Conservation (phyloP, 2,329 filamentous ascomycete genomes). For the Trichoderma sp. region DNA sequence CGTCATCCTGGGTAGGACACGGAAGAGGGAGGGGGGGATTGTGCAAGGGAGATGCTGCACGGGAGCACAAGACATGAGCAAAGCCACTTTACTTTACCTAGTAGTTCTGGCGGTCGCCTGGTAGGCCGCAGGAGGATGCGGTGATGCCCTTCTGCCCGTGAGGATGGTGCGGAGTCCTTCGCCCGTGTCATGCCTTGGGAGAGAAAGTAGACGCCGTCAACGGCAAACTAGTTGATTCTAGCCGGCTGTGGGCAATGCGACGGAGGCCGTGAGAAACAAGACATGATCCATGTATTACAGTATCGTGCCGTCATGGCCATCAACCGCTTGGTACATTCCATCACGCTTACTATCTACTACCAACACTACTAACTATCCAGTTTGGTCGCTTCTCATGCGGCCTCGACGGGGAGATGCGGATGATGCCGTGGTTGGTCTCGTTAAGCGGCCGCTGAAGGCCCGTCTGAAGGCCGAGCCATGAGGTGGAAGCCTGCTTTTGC, state of each 20-base stretch:
- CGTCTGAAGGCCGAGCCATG: not conserved
- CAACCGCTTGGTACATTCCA: not conserved
- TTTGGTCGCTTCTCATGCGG: conserved; percentile 19
- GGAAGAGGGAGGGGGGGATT: not conserved
- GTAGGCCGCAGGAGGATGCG: conserved; percentile 28
- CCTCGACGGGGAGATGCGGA: conserved; percentile 14
- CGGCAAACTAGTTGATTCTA: not conserved
- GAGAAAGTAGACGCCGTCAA: not conserved
- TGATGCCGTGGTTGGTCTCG: conserved; percentile 16
- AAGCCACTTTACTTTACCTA: not conserved
- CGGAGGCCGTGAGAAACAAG: not conserved
- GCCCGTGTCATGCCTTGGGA: not conserved
- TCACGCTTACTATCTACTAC: conserved; percentile 10
- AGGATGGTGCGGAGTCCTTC: conserved; percentile 9
- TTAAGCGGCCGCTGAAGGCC: conserved; percentile 4
- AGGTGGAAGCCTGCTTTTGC: conserved; percentile 12
- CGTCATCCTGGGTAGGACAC: not conserved
- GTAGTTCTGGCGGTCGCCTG: conserved; percentile 26
- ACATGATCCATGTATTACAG: not conserved
- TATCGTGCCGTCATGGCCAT: not conserved
- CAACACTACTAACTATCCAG: too few relatives aligned
- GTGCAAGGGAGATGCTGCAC: not conserved
- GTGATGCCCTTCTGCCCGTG: not conserved
- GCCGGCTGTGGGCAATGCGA: not conserved
- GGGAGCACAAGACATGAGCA: not conserved